These are phyloP conservation scores for Tylopilus rubrobrunneus DNA, from an alignment of 768 basidiomycete genomes.

Conservation along the genomic window DNA sequence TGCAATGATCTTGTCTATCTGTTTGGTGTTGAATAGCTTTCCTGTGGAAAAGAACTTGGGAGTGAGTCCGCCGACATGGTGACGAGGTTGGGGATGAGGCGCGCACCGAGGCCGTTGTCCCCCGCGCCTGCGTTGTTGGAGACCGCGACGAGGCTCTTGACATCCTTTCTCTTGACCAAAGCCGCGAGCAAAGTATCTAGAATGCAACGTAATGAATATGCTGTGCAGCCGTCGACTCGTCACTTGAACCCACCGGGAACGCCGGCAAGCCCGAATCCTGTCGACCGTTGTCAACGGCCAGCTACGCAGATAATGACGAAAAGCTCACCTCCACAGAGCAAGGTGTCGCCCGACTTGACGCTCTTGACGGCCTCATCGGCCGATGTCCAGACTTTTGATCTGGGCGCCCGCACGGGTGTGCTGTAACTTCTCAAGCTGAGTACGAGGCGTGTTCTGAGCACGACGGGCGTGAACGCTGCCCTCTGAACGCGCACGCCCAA, in stretches of 20 bases:
- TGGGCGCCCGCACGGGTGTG: constrained; percentile 24
- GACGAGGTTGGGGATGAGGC: not conserved
- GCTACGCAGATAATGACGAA: not conserved
- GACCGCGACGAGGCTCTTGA: constrained; percentile 74
- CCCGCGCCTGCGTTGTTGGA: constrained; percentile 84
- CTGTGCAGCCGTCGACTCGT: no score
- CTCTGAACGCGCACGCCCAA: constrained; percentile 14
- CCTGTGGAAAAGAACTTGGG: constrained; percentile 38
- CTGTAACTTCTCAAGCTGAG: constrained; percentile 25
- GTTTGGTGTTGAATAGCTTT: constrained; percentile 66
- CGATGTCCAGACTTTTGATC: constrained; percentile 73
- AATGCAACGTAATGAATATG: not conserved
- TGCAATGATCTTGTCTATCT: constrained; percentile 80
- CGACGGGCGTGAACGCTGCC: constrained; percentile 13
- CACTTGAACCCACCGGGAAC: constrained; percentile 59
- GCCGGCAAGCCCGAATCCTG: constrained; percentile 88
- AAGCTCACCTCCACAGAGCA: constrained; percentile 77
- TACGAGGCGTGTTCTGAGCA: constrained; percentile 16
- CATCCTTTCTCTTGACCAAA: constrained; percentile 66
- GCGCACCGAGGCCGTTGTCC: constrained; percentile 64
- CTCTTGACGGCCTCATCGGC: constrained; percentile 81
- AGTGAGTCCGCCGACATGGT: not conserved
- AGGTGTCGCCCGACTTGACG: constrained; percentile 72
- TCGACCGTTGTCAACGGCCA: not conserved
- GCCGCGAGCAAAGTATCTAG: constrained; percentile 81